Conservation (phyloP, 129 eudicot genomes). For the Artemisia annua region DNA sequence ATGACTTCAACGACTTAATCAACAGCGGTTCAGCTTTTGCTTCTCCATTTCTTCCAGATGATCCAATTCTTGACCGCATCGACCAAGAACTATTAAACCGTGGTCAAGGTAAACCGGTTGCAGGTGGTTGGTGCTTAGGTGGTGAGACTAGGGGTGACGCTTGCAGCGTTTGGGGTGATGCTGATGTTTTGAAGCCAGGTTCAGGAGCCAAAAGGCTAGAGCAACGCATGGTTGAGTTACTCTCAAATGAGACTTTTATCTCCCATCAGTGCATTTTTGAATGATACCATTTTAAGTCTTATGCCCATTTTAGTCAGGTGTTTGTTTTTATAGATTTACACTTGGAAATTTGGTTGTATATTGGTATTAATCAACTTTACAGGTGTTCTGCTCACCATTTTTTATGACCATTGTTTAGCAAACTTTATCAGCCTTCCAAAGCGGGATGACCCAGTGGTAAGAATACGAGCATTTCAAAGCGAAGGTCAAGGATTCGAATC, state of each 20-base stretch:
- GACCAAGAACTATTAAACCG: slow-evolving; percentile 65
- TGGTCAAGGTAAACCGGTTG: slow-evolving; percentile 58
- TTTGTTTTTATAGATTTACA: not conserved
- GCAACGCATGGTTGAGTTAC: slow-evolving; percentile 48
- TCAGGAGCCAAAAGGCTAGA: slow-evolving; percentile 74
- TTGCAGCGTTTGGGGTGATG: slow-evolving; percentile 89
- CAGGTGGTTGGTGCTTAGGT: slow-evolving; percentile 99
- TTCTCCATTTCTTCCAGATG: slow-evolving; percentile 54
- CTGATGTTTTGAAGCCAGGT: slow-evolving; percentile 86
- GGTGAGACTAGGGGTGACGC: slow-evolving; percentile 44
- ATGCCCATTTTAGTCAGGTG: slow-evolving; percentile 1
- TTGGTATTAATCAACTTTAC: not conserved
- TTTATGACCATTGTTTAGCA: too few species aligned
- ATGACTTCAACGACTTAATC: slow-evolving; percentile 46
- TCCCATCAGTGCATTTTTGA: slow-evolving; percentile 63
- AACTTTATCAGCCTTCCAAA: too few species aligned
- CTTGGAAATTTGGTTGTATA: slow-evolving; percentile 1
- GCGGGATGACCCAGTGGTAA: too few species aligned
- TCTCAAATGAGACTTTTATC: slow-evolving; percentile 46
- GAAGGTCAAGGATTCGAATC: too few species aligned
- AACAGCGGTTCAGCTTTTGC: slow-evolving; percentile 89
- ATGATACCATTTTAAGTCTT: slow-evolving; percentile 21
- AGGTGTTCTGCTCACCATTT: not conserved
- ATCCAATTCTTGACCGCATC: slow-evolving; percentile 73
- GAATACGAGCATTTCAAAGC: too few species aligned